phyloP scores from a whole-genome alignment of 768 basidiomycete species.

The Pleurotus djamor region DNA sequence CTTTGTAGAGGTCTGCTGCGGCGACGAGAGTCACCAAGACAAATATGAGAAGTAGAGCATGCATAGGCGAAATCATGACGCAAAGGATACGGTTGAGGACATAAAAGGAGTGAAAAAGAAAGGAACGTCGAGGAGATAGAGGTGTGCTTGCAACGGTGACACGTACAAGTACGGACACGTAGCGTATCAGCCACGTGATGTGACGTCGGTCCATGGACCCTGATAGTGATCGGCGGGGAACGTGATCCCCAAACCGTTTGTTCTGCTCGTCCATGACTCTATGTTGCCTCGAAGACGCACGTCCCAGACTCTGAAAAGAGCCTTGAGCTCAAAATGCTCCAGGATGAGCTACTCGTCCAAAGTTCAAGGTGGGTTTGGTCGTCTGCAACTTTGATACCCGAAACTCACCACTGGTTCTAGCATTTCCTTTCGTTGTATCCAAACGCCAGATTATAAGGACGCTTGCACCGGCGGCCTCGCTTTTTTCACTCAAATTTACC shows the following conservation, averaged over 20 bases:
- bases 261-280: not conserved
- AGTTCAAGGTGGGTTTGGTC: constrained; percentile 29
- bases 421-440: constrained; percentile 49
- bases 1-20: constrained; percentile 80
- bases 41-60: constrained; percentile 33
- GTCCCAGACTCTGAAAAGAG: not conserved
- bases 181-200: not conserved
- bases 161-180: constrained; percentile 3
- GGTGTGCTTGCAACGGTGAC: not conserved
- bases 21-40: constrained; percentile 30
- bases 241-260: not conserved
- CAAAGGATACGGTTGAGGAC: constrained; percentile 12
- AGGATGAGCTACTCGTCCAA: constrained; percentile 13
- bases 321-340: not conserved
- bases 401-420: constrained; percentile 22
- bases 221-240: not conserved
- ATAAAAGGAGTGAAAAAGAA: constrained; percentile 3
- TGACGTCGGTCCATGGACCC: not conserved
- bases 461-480: constrained; percentile 30
- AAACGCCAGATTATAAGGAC: constrained; percentile 40
- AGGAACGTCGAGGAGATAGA: not conserved
- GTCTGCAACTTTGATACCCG: not conserved
- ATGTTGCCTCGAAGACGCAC: constrained; percentile 5
- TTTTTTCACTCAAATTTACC: constrained; percentile 17
- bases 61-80: constrained; percentile 28